Base-by-base conservation (phyloP, 768 basidiomycete genomes). In the Zangia roseola region DNA sequence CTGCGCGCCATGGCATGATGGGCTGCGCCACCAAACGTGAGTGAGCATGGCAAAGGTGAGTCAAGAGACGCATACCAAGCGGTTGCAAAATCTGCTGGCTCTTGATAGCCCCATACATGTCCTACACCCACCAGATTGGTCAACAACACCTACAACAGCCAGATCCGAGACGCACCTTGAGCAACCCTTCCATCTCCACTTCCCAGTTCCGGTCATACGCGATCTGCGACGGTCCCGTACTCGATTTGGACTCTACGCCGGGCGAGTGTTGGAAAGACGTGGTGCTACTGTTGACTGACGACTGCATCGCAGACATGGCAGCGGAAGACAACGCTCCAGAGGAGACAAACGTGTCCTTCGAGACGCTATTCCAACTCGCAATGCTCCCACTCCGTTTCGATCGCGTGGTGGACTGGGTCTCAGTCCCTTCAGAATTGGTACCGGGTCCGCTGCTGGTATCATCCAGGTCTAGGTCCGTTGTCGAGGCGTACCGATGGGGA, bases 31-130 rank as follows among this genome's bases (percentile, higher is more conserved):
- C 78, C 77, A n/a, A 84, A 80, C 46, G 75, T 82, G 28, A 81
- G 62, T 21, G 82, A 85, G 21, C 80, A 79, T 35, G 73, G 74
- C 13, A 82, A 83, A 9, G 77, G 37, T 82, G 75, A 45, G 61
- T 53, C 40, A 60, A 49, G 24, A 56, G 56, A 54, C 71, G 72
- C 50, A 73, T 76, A 50, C 74, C 78, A 23, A 85, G 68, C 2
- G 94, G 94, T 54, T 94, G 89, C 33, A 94, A 69, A 55, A 97
- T 94, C 65, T 94, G 90, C 58, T 94, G 89, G 34, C 76, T 81
- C 72, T 94, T 94, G 70, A 98, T 84, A 8, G 93, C 86, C 57
- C 76, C 81, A 74, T 94, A 99, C 79, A 99, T 95, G 62, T 99
- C 97, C 91, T 94, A 55, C 1, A 21, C 14, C 17, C 35, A 23